These are phyloP conservation scores for Penicillium sp. DNA, from an alignment of 2,329 filamentous ascomycete species.

Conservation along the genomic window DNA sequence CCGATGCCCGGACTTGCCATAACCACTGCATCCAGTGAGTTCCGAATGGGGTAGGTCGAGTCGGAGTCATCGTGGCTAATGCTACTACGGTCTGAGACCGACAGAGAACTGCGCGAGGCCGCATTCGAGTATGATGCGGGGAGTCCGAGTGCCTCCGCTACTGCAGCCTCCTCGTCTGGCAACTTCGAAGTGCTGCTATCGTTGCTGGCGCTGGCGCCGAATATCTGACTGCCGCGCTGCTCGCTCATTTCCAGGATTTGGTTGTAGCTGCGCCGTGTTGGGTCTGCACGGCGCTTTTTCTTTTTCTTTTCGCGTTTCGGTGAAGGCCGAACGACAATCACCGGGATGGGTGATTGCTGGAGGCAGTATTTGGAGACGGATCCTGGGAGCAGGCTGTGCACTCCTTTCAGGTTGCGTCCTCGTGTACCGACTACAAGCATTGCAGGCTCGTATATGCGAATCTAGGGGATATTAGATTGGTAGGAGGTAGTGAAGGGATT, in stretches of 20 bases:
- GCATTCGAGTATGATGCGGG: constrained; percentile 33
- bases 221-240: constrained; percentile 51
- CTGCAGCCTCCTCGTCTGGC: constrained; percentile 51
- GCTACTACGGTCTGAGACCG: constrained; percentile 36
- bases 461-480: constrained; percentile 53
- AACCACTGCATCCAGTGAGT: constrained; percentile 27
- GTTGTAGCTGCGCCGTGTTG: constrained; percentile 71
- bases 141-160: constrained; percentile 51
- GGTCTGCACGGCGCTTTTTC: constrained; percentile 76
- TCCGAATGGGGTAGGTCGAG: constrained; percentile 21
- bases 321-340: constrained; percentile 85
- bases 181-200: constrained; percentile 47
- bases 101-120: constrained; percentile 37
- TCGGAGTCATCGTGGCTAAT: constrained; percentile 33
- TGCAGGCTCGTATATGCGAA: constrained; percentile 85
- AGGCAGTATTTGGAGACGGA: constrained; percentile 94
- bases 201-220: constrained; percentile 51
- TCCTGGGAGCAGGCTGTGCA: constrained; percentile 82
- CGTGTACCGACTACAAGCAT: constrained; percentile 89
- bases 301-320: constrained; percentile 90
- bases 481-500: neutral
- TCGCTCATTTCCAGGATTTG: constrained; percentile 70
- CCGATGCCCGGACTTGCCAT: constrained; percentile 25
- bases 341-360: constrained; percentile 88
- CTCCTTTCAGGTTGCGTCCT: constrained; percentile 78